phyloP scores from a whole-genome alignment of 352 stramenopile species.

The Globisporangium mamillatum region DNA sequence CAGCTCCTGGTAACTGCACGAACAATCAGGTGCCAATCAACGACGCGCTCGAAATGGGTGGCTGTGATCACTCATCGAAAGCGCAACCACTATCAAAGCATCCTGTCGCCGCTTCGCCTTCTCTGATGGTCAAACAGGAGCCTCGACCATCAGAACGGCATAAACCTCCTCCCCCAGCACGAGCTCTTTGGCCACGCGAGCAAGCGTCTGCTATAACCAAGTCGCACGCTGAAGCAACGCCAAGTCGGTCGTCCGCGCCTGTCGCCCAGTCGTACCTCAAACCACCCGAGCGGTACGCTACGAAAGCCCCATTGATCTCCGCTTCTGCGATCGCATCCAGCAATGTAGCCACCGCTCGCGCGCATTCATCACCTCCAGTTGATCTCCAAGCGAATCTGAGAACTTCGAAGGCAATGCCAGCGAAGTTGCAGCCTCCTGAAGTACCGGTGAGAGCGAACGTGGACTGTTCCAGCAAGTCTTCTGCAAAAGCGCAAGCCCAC shows the following conservation, averaged over 20 bases:
- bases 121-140: neutral
- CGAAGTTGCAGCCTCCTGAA: neutral
- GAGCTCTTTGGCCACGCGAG: neutral
- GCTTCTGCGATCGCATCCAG: neutral
- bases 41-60: neutral
- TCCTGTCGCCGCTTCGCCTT: neutral
- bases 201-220: neutral
- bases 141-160: neutral
- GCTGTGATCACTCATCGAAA: neutral
- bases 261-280: constrained; percentile 3
- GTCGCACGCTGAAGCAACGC: neutral
- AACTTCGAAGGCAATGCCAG: neutral
- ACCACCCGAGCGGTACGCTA: constrained; percentile 1
- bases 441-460: neutral
- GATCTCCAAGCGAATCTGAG: neutral
- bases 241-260: neutral
- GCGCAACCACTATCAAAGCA: neutral
- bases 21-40: neutral
- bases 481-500: neutral
- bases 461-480: neutral
- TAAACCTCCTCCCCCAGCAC: neutral
- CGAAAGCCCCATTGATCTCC: neutral
- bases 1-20: neutral
- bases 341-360: neutral
- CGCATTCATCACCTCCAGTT: neutral